Evolutionary conservation across 495 filamentous ascomycete genomes (phyloP), one percentile per base, ranked within the genome.

Genomic region (Staphylotrichum tortipilum): DNA sequence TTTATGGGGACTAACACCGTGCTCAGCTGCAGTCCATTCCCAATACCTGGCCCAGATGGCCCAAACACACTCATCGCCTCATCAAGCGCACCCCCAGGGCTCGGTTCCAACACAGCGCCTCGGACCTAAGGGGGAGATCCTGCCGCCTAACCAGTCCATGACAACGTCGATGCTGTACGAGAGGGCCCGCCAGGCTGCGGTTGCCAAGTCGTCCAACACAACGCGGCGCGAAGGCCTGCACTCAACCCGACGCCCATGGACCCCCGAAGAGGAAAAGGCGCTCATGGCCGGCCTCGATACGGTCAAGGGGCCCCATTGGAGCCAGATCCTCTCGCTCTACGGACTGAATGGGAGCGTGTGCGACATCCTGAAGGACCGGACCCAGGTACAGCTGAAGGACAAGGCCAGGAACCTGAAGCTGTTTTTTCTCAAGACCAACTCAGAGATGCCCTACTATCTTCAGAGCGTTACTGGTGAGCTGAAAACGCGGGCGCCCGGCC

Each of bases 281-380:
- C 72, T 97, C 41, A 92, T 97, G 86, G 81, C 85, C 29, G 90
- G 90, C 10, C 77, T 97, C 9, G 91, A 94, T 61, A 81, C 82
- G 46, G 90, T 97, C 23, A 89, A 89, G 61, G 90, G 90, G 0
- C 90, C 90, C 41, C 91, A 97, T 56, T 97, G 90, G 90, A 89
- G 85, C 53, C 89, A 95, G 61, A 97, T 97, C 30, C 73, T 97
- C 3, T 82, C 83, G 11, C 80, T 97, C 59, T 95, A 90, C 58
- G 90, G 90, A 1, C 78, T 80, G 0, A 86, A 86, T 29, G 90
- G 90, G 4, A 84, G 82, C 3, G 79, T 92, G 45, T 90, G 83
- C 42, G 84, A 92, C 53, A 83, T 88, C 5, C 73, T 97, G 30
- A 94, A 94, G 57, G 91, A 95, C 57, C 81, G 90, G 34, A 94